Evolutionary conservation across 176 grass and related monocot genomes (phyloP).

Genomic region (Bothriochloa decipiens): DNA sequence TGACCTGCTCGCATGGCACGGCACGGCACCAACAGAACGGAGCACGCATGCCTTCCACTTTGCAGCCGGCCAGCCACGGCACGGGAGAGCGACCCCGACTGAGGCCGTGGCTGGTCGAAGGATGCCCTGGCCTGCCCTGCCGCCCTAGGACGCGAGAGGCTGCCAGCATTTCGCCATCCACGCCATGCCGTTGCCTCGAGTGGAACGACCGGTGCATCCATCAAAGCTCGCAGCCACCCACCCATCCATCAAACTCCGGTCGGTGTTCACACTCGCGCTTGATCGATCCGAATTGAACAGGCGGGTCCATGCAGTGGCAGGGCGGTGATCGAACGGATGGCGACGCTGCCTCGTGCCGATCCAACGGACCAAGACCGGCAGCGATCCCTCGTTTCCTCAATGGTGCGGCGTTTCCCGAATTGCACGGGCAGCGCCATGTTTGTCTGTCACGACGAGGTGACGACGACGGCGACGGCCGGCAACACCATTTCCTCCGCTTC

Average conservation of each 20-base stretch:
- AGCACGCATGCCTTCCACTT: conserved; percentile 14
- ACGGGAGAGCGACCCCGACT: not conserved
- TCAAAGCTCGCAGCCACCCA: not conserved
- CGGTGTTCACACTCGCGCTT: not conserved
- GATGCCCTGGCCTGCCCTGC: too few species aligned
- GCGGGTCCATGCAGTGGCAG: not conserved
- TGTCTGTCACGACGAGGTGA: not conserved
- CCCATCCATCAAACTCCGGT: conserved; percentile 18
- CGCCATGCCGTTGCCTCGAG: not conserved
- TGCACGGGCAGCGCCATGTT: conserved; percentile 6
- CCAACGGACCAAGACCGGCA: not conserved
- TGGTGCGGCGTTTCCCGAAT: not conserved
- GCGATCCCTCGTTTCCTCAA: not conserved
- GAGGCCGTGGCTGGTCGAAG: not conserved
- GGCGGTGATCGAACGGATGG: not conserved
- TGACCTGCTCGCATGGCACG: not conserved
- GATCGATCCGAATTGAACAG: not conserved
- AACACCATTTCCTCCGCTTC: not conserved
- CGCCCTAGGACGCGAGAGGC: not conserved
- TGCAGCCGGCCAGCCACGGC: not conserved
- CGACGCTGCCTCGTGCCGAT: not conserved
- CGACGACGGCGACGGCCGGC: not conserved
- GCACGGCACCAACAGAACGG: conserved; percentile 11
- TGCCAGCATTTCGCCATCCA: not conserved
- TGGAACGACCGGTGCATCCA: conserved; percentile 1